phyloP scores from a whole-genome alignment of 208 protist species.

The Angomonas deanei region DNA sequence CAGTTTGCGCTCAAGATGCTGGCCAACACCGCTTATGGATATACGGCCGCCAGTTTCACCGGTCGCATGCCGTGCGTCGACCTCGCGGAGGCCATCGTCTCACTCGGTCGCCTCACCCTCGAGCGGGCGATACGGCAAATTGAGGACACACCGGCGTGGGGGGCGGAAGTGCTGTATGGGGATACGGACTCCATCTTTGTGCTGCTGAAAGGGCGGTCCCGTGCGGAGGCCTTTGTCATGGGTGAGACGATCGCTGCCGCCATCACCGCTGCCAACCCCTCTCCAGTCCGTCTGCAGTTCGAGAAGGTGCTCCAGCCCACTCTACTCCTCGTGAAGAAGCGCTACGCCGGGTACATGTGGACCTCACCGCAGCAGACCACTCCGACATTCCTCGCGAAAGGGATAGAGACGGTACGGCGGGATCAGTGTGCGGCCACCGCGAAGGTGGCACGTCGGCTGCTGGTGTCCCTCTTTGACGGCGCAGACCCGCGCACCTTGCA shows the following conservation, averaged over 20 bases:
- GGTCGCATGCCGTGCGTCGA: slow-evolving; percentile 99
- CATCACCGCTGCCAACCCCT: slow-evolving; percentile 91
- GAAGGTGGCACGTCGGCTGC: slow-evolving; percentile 25
- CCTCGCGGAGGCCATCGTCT: slow-evolving; percentile 92
- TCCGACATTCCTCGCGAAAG: slow-evolving; percentile 98
- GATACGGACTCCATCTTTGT: slow-evolving; percentile 99
- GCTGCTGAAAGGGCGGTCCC: slow-evolving; percentile 43
- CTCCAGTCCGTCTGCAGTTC: slow-evolving; percentile 98
- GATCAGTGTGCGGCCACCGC: slow-evolving; percentile 96
- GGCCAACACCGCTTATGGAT: slow-evolving; percentile 99
- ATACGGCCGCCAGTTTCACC: slow-evolving; percentile 97
- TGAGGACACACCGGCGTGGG: slow-evolving; percentile 91
- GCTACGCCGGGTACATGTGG: slow-evolving; percentile 99
- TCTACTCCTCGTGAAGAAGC: slow-evolving; percentile 99
- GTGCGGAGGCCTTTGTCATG: slow-evolving; percentile 58
- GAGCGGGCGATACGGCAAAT: slow-evolving; percentile 94
- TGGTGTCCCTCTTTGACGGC: slow-evolving; percentile 54
- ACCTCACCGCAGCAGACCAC: slow-evolving; percentile 90
- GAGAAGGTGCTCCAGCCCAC: slow-evolving; percentile 99
- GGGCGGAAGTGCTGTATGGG: slow-evolving; percentile 98
- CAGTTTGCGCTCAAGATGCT: slow-evolving; percentile 98
- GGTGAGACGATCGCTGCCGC: slow-evolving; percentile 75
- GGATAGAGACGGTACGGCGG: slow-evolving; percentile 97
- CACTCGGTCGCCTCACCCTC: slow-evolving; percentile 99
- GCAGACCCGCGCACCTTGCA: slow-evolving; percentile 18